Evolutionary conservation across 768 basidiomycete species (phyloP), one percentile per base, ranked within the genome.

Genomic region (Pulveroboletus sp.): DNA sequence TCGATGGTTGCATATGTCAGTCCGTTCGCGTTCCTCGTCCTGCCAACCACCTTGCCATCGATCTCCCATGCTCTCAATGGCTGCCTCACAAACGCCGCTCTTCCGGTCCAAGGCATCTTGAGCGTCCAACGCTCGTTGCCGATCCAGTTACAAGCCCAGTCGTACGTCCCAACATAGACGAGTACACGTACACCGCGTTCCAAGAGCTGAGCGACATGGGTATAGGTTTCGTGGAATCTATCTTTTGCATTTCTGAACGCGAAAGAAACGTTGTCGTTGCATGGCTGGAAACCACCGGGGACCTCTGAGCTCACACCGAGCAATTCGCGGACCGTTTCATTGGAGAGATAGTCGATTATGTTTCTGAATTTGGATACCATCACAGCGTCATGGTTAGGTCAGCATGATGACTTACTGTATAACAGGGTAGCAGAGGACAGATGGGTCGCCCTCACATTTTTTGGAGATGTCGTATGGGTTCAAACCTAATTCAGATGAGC

Each of bases 91-190:
- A 82, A 89, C 14, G 56, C 75, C 27, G 68, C 68, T 37, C 72
- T 64, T 3, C 84, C 83, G 41, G 75, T 77, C 88, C 88, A 90
- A 33, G 83, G 76, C 36, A 90, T 69, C 49, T 77, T 73, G 43
- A 86, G 78, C 8, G 84, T 79, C 90, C 90, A 91, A 35, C 80
- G 72, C 59, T 80, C 80, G 67, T 91, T 92, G 14, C 84, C 82
- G 24, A 87, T 68, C 80, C 81, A 87, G 61, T 89, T 87, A 62
- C 87, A 90, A 52, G 84, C 84, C 84, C 85, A 88, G 58, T 87
- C 85, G 53, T 83, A 84, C 37, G 80, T 84, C 17, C 86, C 86
- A 1, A 82, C 83, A 53, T 89, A 89, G 40, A 86, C 81, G 35
- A 92, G 74, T 29, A 89, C 71, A 6, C 82, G 79, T n/a, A 94